Evolutionary conservation across 2,329 filamentous ascomycete species (phyloP).

Genomic region (Fusarium anthophilum): DNA sequence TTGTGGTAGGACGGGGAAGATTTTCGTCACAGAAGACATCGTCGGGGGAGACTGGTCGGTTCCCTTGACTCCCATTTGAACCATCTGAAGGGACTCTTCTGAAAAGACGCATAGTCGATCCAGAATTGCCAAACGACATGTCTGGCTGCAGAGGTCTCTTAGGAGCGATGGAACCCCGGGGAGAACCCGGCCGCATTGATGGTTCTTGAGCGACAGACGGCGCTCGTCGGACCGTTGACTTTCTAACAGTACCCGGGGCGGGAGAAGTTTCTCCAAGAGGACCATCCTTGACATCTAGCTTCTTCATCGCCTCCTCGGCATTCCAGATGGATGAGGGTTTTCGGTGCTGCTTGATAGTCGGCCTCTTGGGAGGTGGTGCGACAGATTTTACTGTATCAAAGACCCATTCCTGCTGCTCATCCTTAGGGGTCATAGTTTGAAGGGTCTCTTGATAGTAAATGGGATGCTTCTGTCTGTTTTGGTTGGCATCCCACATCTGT

Average conservation of each 20-base stretch:
- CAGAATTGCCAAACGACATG: slow-evolving; percentile 92
- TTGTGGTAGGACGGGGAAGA: slow-evolving; percentile 57
- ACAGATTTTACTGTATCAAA: slow-evolving; percentile 92
- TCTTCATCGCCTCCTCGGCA: slow-evolving; percentile 69
- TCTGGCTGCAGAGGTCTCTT: slow-evolving; percentile 88
- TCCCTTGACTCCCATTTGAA: slow-evolving; percentile 56
- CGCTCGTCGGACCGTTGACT: slow-evolving; percentile 63
- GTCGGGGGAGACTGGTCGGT: slow-evolving; percentile 49
- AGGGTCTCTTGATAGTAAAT: slow-evolving; percentile 96
- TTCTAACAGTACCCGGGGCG: slow-evolving; percentile 64
- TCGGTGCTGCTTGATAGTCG: slow-evolving; percentile 59
- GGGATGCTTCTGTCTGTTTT: slow-evolving; percentile 73
- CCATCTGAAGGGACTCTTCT: slow-evolving; percentile 82
- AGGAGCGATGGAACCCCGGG: slow-evolving; percentile 55
- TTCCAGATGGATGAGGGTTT: slow-evolving; percentile 66
- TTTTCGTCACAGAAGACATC: slow-evolving; percentile 70
- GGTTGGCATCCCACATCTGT: slow-evolving; percentile 82
- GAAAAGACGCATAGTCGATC: slow-evolving; percentile 91
- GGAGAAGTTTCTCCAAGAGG: slow-evolving; percentile 67
- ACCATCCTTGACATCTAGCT: slow-evolving; percentile 68
- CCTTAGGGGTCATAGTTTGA: slow-evolving; percentile 71
- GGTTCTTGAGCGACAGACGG: slow-evolving; percentile 54
- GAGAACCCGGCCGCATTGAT: slow-evolving; percentile 52
- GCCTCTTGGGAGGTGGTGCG: slow-evolving; percentile 60
- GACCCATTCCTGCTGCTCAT: slow-evolving; percentile 88